Evolutionary conservation across 768 basidiomycete genomes (phyloP).

Genomic region (Boletus bicolor): DNA sequence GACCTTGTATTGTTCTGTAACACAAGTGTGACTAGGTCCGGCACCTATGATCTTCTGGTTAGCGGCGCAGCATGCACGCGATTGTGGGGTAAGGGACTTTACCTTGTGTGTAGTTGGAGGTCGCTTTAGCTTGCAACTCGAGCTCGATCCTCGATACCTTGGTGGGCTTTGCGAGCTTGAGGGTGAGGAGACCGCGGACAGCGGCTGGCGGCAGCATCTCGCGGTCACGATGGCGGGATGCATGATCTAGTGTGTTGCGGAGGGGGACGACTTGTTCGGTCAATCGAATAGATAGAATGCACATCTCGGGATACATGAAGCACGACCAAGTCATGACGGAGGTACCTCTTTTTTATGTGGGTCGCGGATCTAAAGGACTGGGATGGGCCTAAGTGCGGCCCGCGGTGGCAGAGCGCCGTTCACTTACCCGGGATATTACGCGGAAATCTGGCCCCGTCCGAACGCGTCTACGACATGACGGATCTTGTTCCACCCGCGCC

Average conservation of each 20-base stretch:
- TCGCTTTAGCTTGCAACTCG: slow-evolving; percentile 67
- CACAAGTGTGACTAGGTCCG: slow-evolving; percentile 71
- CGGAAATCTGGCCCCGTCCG: neutral
- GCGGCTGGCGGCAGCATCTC: slow-evolving; percentile 54
- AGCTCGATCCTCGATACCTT: slow-evolving; percentile 84
- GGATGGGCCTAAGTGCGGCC: neutral
- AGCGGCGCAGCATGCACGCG: neutral
- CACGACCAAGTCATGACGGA: neutral
- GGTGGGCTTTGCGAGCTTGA: slow-evolving; percentile 70
- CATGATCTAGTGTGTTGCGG: slow-evolving; percentile 39
- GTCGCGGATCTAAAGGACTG: neutral
- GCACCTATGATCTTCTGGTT: slow-evolving; percentile 38
- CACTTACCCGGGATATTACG: neutral
- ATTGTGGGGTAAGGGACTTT: slow-evolving; percentile 13
- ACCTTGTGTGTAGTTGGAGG: slow-evolving; percentile 88
- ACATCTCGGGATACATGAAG: slow-evolving; percentile 32
- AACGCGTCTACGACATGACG: neutral
- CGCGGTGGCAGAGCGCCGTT: neutral
- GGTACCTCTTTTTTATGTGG: slow-evolving; percentile 1
- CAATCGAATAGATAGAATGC: slow-evolving; percentile 53
- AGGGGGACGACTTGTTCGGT: slow-evolving; percentile 77
- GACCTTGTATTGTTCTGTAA: slow-evolving; percentile 73
- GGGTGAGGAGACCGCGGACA: slow-evolving; percentile 62
- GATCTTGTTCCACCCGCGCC: slow-evolving; percentile 9
- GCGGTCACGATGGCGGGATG: slow-evolving; percentile 20